Percentiles rank a stretch among this genome's conserved stretches.
Evolutionary conservation across 257 asterid genomes (phyloP).

Genomic region (Solanum appendiculatum): DNA sequence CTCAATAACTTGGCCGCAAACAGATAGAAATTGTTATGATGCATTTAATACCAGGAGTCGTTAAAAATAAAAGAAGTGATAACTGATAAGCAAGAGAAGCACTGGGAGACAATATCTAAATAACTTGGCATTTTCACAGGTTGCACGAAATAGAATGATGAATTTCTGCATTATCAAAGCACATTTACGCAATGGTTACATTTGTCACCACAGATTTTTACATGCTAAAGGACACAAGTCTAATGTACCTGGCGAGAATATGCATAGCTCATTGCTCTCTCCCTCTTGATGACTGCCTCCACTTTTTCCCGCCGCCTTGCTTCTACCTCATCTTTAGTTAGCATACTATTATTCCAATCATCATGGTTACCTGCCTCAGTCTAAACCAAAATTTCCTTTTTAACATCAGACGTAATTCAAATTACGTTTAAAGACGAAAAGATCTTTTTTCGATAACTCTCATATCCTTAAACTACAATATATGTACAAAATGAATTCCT

Average conservation of each 20-base stretch:
- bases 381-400: slow-evolving; percentile 16
- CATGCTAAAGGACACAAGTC: not conserved
- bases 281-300: slow-evolving; percentile 85
- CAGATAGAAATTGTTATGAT: not conserved
- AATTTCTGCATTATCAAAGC: not conserved
- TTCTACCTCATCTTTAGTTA: slow-evolving; percentile 77
- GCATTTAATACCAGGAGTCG: not conserved
- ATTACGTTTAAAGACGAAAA: not conserved
- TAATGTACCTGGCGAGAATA: slow-evolving; percentile 64
- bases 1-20: not conserved
- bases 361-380: slow-evolving; percentile 47
- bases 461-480: not conserved
- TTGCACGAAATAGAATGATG: not conserved
- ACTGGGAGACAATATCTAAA: not conserved
- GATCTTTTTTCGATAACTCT: not conserved
- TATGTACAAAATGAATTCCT: not conserved
- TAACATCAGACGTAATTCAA: not conserved
- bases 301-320: slow-evolving; percentile 53
- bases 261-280: slow-evolving; percentile 90
- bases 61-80: not conserved
- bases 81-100: not conserved
- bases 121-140: not conserved
- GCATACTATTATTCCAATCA: slow-evolving; percentile 76
- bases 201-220: not conserved
- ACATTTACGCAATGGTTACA: not conserved